Base-by-base conservation (phyloP, 176 grass and related monocot genomes). In the Guadua angustifolia region DNA sequence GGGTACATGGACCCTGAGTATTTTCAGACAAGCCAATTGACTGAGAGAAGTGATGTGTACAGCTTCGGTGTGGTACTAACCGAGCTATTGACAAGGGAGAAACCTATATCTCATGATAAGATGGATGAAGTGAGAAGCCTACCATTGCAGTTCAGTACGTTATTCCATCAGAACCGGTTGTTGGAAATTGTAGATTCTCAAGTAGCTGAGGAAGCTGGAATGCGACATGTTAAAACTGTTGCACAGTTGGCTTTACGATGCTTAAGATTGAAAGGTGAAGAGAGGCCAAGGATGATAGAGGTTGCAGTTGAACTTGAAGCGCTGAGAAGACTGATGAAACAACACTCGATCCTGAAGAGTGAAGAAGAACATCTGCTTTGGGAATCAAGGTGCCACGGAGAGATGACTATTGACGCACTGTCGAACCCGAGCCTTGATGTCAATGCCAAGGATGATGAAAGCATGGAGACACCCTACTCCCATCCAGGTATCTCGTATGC, bases 1-100 rank as follows among this genome's bases (percentile, higher is more conserved):
- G 92, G 92, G 12, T 94, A 94, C 35, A 65, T 94, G 63, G 92
- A 88, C 76, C 91, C 88, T 62, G 91, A 93, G 39, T 90, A 93
- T 62, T 91, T 86, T 47, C 55, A 81, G 18, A 91, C 88, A 63
- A 83, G 86, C 74, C 47, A 71, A 44, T 21, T 94, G 74, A 94
- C 92, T 26, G 76, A 93, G 18, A 90, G 74, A 74, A 90, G 91
- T 66, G 88, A 93, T 68, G 91, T 93, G 13, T 93, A 94, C 53
- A 94, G 92, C 69, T 94, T 94, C 12, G 86, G 89, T 21, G 92
- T 94, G 21, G 86, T 91, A 24, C 69, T 94, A 17, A 71, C 77
- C 0, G 92, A 88, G 73, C 69, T 91, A 18, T 8, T 91, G 24
- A 89, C 86, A 18, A 79, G 85, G 50, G 65, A 91, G 75, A 88